Conservation (phyloP, 2,329 filamentous ascomycete genomes). For the Zasmidium angulare region DNA sequence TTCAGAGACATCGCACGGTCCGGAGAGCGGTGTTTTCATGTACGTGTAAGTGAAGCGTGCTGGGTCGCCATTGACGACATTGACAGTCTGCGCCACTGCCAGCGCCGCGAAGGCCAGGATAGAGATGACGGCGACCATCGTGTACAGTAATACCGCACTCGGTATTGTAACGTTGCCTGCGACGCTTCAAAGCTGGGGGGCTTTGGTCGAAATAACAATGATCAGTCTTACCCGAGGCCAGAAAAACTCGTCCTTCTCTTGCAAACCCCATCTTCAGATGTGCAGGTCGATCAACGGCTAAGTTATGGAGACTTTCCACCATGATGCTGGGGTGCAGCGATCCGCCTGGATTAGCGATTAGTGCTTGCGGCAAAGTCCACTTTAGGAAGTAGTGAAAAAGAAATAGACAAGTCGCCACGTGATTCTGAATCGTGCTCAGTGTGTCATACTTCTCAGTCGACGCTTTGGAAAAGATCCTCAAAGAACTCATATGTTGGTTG, state of each 20-base stretch:
- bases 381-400: background rate
- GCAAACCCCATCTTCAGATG: background rate
- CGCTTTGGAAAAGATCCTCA: too few species aligned
- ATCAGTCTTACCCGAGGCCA: background rate
- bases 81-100: background rate
- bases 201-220: too few species aligned
- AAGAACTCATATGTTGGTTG: too few species aligned
- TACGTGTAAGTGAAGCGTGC: conserved; percentile 7
- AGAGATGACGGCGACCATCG: background rate
- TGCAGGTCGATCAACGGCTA: background rate
- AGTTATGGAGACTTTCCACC: background rate
- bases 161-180: background rate
- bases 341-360: background rate
- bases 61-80: conserved; percentile 9
- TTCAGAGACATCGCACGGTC: conserved; percentile 13
- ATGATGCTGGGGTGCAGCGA: background rate
- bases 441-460: too few species aligned
- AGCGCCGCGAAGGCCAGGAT: background rate
- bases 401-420: background rate
- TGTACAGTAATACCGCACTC: background rate
- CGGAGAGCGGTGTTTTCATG: conserved; percentile 10
- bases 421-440: background rate
- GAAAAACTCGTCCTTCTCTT: background rate
- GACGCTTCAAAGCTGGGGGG: too few species aligned
- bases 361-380: background rate